Evolutionary conservation across 768 basidiomycete species (phyloP), one percentile per base, ranked within the genome.

Genomic region (Leccinum aurantiacum): DNA sequence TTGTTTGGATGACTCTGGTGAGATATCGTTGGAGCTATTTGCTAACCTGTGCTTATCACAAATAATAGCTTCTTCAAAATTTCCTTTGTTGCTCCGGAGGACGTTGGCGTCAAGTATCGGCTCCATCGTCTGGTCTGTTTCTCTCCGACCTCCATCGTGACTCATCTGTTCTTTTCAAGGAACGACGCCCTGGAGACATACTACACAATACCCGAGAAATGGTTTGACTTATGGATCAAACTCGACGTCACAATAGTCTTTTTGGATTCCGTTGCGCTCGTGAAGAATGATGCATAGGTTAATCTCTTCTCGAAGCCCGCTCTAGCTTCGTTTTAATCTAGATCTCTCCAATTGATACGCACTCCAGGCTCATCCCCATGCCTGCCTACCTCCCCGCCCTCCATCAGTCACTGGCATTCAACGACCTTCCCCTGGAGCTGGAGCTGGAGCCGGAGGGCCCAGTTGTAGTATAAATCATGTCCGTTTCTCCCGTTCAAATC

Each of bases 91-190:
- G 1, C 49, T 60, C 41, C 48, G 54, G 54, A 11, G 31, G 10
- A 4, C 9, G 29, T 11, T 31, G 29, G 29, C 29, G 10, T 31
- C 8, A 29, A 25, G 25, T 25, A 25, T 48, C 24, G n/a, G 10
- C 35, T 27, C 51, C 6, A 11, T 38, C 8, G 6, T 38, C 15
- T 17, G 25, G 15, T 19, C 6, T 14, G n/a, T 37, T 24, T 29
- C 56, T 44, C 25, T 1, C 61, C 52, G 56, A 50, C 37, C 56
- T 63, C 52, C 62, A 53, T 27, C 29, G 22, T 14, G 25, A 25
- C 19, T 17, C 46, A 14, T 10, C 44, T 44, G 22, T 25, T 27
- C 3, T n/a, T 2, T 13, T 53, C n/a, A 1, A 11, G 47, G 11
- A 41, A 11, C 8, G 27, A 22, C 41, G 15, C 37, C 31, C 48